phyloP scores from a whole-genome alignment of 257 asterid genomes.

The Cinchona pubescens region DNA sequence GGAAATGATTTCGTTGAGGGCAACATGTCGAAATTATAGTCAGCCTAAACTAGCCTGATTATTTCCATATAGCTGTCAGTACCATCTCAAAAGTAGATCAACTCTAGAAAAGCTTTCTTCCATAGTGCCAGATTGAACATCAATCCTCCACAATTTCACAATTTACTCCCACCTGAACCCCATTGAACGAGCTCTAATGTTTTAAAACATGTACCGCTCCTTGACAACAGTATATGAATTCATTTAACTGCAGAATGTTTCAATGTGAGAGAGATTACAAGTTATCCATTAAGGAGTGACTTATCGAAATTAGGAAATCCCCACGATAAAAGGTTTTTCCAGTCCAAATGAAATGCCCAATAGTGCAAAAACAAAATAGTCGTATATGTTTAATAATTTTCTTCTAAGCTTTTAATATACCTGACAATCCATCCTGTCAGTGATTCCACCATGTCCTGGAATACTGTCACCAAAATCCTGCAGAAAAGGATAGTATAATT shows the following conservation, averaged over 20 bases:
- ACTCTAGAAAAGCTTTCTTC: not conserved
- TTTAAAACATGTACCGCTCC: not conserved
- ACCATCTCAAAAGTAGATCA: not conserved
- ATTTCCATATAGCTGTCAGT: not conserved
- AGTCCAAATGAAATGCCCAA: not conserved
- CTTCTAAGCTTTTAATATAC: slow-evolving; percentile 30
- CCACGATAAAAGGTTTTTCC: not conserved
- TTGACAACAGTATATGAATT: not conserved
- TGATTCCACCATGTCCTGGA: slow-evolving; percentile 99
- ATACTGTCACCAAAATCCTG: slow-evolving; percentile 99
- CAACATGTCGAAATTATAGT: too few species aligned
- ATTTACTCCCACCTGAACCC: not conserved
- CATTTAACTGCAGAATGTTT: not conserved
- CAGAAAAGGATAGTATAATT: not conserved
- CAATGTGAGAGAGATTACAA: not conserved
- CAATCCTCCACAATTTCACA: not conserved
- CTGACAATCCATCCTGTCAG: slow-evolving; percentile 99
- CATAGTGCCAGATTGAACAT: not conserved
- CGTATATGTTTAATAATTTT: not conserved
- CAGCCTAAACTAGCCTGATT: not conserved
- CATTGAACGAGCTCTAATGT: not conserved
- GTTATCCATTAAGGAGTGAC: not conserved
- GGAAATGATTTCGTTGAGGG: not conserved
- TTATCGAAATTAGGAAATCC: not conserved
- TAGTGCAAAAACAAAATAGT: not conserved